phyloP scores from a whole-genome alignment of 202 grass and related monocot genomes.

The Schoenoplectus triqueter region DNA sequence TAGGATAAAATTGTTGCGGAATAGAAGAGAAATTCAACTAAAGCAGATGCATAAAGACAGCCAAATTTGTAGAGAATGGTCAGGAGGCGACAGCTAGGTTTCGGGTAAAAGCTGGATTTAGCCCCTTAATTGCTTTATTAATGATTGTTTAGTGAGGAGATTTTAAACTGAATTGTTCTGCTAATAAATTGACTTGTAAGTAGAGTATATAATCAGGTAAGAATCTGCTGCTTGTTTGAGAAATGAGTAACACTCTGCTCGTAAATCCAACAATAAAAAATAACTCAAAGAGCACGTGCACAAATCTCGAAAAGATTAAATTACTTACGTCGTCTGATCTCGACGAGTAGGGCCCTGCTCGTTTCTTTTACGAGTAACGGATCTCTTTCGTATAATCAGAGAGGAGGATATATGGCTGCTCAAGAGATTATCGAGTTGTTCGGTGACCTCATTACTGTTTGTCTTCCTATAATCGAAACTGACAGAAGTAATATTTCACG shows the following conservation, averaged over 20 bases:
- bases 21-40: slow-evolving; percentile 88
- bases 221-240: no score
- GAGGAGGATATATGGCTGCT: slow-evolving; percentile 99
- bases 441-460: slow-evolving; percentile 79
- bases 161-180: slow-evolving; percentile 23
- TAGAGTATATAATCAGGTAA: slow-evolving; percentile 66
- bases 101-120: slow-evolving; percentile 47
- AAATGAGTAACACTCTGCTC: no score
- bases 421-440: slow-evolving; percentile 99
- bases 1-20: slow-evolving; percentile 94
- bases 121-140: neutral
- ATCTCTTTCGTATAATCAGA: slow-evolving; percentile 40
- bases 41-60: slow-evolving; percentile 96
- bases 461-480: slow-evolving; percentile 85
- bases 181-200: slow-evolving; percentile 48
- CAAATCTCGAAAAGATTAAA: no score
- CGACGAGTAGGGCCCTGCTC: no score
- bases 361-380: no score
- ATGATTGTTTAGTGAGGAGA: neutral
- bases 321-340: no score
- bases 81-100: slow-evolving; percentile 96
- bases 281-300: no score
- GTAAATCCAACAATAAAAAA: no score
- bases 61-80: slow-evolving; percentile 88
- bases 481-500: slow-evolving; percentile 58